Percentiles rank a stretch among this genome's conserved stretches.
These are phyloP conservation scores for Halenospora varia DNA, from an alignment of 495 filamentous ascomycete genomes.

Conservation along the genomic window DNA sequence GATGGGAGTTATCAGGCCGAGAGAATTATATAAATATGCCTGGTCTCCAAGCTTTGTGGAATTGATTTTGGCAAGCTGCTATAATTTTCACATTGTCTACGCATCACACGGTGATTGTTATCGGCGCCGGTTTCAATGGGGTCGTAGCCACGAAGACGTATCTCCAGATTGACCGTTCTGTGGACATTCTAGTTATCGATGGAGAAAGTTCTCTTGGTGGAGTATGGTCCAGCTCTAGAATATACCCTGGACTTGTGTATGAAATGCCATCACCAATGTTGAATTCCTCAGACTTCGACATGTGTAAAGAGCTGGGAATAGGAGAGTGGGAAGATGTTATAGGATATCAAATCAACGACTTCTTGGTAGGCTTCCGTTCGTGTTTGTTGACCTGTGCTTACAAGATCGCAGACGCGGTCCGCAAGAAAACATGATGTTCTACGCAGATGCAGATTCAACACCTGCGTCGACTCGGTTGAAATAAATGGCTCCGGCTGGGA, in stretches of 20 bases:
- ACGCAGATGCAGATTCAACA: conserved; percentile 29
- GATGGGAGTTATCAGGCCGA: no score
- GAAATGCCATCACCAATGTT: conserved; percentile 36
- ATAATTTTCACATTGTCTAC: no score
- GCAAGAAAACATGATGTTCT: conserved; percentile 33
- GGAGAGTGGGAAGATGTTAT: conserved; percentile 29
- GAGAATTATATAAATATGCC: no score
- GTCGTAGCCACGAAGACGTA: conserved; percentile 42
- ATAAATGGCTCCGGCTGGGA: conserved; percentile 27
- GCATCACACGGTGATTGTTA: conserved; percentile 12
- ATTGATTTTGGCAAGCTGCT: no score
- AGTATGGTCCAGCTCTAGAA: conserved; percentile 44
- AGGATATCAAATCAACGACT: conserved; percentile 30
- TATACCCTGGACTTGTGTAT: conserved; percentile 43
- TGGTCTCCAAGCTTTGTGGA: no score
- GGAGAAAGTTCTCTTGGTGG: conserved; percentile 39
- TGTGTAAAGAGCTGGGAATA: conserved; percentile 28
- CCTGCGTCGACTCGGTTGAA: conserved; percentile 24
- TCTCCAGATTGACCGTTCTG: conserved; percentile 31
- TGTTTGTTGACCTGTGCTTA: neutral
- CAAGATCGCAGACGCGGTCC: conserved; percentile 9
- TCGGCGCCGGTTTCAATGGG: conserved; percentile 38
- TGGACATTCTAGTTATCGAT: conserved; percentile 45
- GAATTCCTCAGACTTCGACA: conserved; percentile 35
- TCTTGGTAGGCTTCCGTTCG: conserved; percentile 20